phyloP scores from a whole-genome alignment of 495 filamentous ascomycete species.

The Aspergillus avenaceus region DNA sequence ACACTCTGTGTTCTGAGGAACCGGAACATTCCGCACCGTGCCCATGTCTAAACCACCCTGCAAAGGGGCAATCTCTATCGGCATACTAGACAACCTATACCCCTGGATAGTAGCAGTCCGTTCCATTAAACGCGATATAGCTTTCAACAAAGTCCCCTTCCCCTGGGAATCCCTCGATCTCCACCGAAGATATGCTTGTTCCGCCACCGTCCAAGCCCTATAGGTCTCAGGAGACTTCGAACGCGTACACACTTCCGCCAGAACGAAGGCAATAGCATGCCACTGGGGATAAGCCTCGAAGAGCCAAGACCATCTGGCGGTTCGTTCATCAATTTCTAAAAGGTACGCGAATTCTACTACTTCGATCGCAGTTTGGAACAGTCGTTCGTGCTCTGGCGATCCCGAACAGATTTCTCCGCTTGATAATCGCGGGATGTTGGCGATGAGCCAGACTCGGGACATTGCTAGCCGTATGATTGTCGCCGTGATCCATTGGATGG shows the following conservation, averaged over 20 bases:
- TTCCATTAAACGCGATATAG: not conserved
- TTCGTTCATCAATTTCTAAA: constrained; percentile 53
- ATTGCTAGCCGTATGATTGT: constrained; percentile 35
- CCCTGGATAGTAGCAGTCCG: not conserved
- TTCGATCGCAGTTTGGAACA: constrained; percentile 68
- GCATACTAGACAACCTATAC: constrained; percentile 8
- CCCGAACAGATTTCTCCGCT: constrained; percentile 25
- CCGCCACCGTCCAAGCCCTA: constrained; percentile 64
- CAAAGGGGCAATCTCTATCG: no score
- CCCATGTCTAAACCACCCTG: no score
- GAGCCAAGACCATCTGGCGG: constrained; percentile 68
- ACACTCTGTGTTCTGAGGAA: no score
- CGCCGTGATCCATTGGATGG: not conserved
- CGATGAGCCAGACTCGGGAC: constrained; percentile 55
- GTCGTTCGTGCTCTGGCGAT: constrained; percentile 52
- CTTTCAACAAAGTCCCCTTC: not conserved
- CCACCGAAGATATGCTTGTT: constrained; percentile 3
- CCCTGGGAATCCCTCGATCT: not conserved
- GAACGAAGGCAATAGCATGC: constrained; percentile 64
- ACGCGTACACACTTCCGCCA: constrained; percentile 64
- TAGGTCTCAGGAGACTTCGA: constrained; percentile 56
- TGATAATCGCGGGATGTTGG: constrained; percentile 50
- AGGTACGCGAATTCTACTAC: constrained; percentile 62
- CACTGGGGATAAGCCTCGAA: constrained; percentile 74
- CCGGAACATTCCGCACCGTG: no score